Conservation (phyloP, 208 protist species). For the Acanthamoeba comandoni region DNA sequence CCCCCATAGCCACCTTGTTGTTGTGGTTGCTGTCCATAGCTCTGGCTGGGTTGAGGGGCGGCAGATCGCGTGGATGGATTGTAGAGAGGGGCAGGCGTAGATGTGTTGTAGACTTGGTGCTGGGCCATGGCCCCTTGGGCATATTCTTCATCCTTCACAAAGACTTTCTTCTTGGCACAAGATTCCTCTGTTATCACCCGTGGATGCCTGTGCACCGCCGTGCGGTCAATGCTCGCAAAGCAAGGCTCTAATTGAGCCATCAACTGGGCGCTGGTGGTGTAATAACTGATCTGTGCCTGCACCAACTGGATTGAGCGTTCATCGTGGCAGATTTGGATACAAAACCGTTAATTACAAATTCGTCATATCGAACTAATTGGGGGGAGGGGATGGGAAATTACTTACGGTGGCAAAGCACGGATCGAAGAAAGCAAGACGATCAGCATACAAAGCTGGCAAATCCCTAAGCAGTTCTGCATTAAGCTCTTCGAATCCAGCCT, state of each 20-base stretch:
- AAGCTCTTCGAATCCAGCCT: constrained; percentile 60
- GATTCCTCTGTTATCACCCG: constrained; percentile 50
- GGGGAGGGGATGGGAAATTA: background rate
- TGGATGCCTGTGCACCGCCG: constrained; percentile 55
- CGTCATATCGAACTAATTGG: too few relatives aligned
- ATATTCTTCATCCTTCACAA: constrained; percentile 38
- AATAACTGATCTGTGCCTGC: constrained; percentile 52
- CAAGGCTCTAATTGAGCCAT: background rate
- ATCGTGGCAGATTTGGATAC: too few relatives aligned
- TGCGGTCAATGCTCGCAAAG: constrained; percentile 44
- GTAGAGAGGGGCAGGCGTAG: background rate
- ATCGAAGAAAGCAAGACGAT: constrained; percentile 59
- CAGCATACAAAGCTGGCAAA: constrained; percentile 25
- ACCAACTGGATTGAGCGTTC: too few relatives aligned
- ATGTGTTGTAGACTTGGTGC: constrained; percentile 68
- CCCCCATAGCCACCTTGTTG: too few relatives aligned
- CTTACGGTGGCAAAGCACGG: constrained; percentile 40
- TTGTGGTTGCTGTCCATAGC: background rate
- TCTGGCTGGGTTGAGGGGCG: background rate
- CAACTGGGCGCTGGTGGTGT: background rate
- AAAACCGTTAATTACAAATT: too few relatives aligned
- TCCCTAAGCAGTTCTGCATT: constrained; percentile 36
- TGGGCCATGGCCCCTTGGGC: constrained; percentile 22
- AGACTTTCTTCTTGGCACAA: constrained; percentile 66
- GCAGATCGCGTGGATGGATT: background rate